phyloP scores from a whole-genome alignment of 345 rosid species.

The Kernera saxatilis region DNA sequence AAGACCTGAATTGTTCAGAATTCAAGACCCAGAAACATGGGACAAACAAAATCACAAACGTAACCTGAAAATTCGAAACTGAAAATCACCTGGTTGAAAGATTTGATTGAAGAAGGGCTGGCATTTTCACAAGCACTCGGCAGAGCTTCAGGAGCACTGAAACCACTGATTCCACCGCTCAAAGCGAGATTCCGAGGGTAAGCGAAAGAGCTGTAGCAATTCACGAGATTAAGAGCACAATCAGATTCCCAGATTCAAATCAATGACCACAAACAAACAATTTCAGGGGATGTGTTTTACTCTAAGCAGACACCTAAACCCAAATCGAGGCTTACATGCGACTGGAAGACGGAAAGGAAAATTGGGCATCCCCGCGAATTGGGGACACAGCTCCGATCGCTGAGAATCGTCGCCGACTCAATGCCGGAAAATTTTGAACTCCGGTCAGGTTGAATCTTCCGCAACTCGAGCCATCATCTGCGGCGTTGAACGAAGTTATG shows the following conservation, averaged over 20 bases:
- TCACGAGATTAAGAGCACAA: background rate
- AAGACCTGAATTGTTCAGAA: background rate
- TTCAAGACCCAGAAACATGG: background rate
- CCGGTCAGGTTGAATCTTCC: constrained; percentile 1
- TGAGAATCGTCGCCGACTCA: constrained; percentile 9
- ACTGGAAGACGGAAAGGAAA: background rate
- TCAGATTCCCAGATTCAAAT: background rate
- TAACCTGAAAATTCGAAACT: background rate
- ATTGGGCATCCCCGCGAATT: background rate
- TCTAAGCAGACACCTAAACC: background rate
- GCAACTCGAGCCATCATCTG: background rate
- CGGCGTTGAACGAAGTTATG: constrained; percentile 11
- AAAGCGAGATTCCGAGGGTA: background rate
- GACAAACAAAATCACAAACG: background rate
- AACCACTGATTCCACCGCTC: background rate
- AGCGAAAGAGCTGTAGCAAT: constrained; percentile 19
- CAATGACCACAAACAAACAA: background rate
- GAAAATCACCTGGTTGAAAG: constrained; percentile 44
- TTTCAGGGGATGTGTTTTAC: background rate
- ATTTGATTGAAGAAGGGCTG: constrained; percentile 25
- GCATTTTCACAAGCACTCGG: constrained; percentile 31
- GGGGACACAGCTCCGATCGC: background rate
- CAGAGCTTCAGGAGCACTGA: constrained; percentile 21
- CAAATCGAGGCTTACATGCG: background rate
- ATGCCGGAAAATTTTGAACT: background rate